phyloP scores from a whole-genome alignment of 1,284 basidiomycete species.

The Cryptococcus sp. region DNA sequence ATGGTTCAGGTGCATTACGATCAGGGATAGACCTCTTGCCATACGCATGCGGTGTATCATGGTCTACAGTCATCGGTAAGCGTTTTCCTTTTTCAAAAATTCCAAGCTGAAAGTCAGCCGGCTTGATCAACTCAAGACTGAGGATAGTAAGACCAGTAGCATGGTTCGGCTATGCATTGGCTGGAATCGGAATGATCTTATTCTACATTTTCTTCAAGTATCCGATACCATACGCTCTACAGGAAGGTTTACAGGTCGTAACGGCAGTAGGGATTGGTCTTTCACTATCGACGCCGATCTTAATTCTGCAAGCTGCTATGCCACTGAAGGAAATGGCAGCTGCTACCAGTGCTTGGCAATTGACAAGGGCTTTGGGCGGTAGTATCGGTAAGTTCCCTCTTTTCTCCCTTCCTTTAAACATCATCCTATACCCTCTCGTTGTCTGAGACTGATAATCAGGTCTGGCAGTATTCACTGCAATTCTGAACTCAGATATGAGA shows the following conservation, averaged over 20 bases:
- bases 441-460: slow-evolving; percentile 8
- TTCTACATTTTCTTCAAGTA: slow-evolving; percentile 24
- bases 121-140: slow-evolving; percentile 30
- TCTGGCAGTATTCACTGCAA: slow-evolving; percentile 36
- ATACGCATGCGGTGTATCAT: slow-evolving; percentile 25
- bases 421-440: not conserved
- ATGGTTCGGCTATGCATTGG: slow-evolving; percentile 38
- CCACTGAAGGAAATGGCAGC: slow-evolving; percentile 46
- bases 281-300: slow-evolving; percentile 29
- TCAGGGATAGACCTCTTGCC: slow-evolving; percentile 35
- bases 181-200: slow-evolving; percentile 28
- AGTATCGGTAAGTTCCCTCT: slow-evolving; percentile 23
- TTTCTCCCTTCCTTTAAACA: not conserved
- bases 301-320: slow-evolving; percentile 43
- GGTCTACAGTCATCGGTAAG: slow-evolving; percentile 27
- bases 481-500: slow-evolving; percentile 37
- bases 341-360: slow-evolving; percentile 34
- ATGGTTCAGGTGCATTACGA: slow-evolving; percentile 20
- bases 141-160: slow-evolving; percentile 36
- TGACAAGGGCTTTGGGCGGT: slow-evolving; percentile 35
- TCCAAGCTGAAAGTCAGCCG: slow-evolving; percentile 15
- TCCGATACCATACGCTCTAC: slow-evolving; percentile 15
- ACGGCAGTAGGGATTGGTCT: slow-evolving; percentile 28
- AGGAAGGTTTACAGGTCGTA: slow-evolving; percentile 26
- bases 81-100: not conserved